phyloP scores from a whole-genome alignment of 176 grass and related monocot genomes.

The Cenchrus fungigraminus region DNA sequence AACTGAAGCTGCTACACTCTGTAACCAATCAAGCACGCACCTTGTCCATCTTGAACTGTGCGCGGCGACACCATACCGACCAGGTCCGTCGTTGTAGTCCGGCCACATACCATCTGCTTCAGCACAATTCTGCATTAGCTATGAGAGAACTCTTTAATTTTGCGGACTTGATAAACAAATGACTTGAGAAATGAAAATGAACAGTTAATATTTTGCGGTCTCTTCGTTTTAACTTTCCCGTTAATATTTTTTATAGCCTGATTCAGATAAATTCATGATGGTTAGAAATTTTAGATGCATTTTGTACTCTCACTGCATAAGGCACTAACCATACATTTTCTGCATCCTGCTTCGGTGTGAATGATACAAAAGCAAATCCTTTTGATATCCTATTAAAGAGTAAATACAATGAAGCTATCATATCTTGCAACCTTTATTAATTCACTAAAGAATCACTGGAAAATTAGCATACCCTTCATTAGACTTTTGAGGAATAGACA shows the following conservation, averaged over 20 bases:
- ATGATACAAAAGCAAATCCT: conserved; percentile 98
- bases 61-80: conserved; percentile 51
- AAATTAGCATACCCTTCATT: conserved; percentile 61
- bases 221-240: no score
- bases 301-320: conserved; percentile 33
- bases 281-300: conserved; percentile 41
- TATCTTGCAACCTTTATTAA: conserved; percentile 28
- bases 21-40: conserved; percentile 25
- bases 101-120: conserved; percentile 55
- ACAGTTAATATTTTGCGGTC: no score
- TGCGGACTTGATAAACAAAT: neutral
- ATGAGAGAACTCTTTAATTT: neutral
- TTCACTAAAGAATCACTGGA: neutral
- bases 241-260: no score
- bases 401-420: conserved; percentile 28
- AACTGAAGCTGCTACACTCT: neutral
- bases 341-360: conserved; percentile 91
- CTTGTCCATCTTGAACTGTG: conserved; percentile 52
- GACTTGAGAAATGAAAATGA: no score
- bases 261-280: conserved; percentile 15
- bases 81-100: conserved; percentile 61
- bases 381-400: conserved; percentile 75
- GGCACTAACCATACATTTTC: conserved; percentile 79
- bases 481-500: conserved; percentile 81
- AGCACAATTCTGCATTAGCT: conserved; percentile 21